Conservation (phyloP, 2,329 filamentous ascomycete genomes). For the Aspergillus calidoustus region DNA sequence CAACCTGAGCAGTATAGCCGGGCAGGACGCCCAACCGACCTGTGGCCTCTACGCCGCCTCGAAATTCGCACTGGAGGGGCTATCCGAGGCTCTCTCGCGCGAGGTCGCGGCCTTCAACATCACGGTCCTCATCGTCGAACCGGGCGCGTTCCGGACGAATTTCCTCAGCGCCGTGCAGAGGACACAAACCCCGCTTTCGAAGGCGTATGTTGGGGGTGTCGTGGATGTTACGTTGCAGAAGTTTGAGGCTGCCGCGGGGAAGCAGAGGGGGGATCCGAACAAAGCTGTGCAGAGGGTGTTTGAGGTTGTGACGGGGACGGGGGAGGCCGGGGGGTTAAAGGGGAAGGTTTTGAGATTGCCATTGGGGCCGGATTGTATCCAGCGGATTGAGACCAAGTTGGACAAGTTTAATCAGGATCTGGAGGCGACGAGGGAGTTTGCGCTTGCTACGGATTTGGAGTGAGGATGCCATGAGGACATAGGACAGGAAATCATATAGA, state of each 20-base stretch:
- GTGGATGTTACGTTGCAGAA: conserved; percentile 33
- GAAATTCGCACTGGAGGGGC: conserved; percentile 49
- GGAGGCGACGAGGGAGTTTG: conserved; percentile 12
- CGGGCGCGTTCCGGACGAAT: conserved; percentile 49
- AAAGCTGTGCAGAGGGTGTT: conserved; percentile 43
- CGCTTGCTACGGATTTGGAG: conserved; percentile 15
- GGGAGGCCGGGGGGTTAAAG: conserved; percentile 36
- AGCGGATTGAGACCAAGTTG: conserved; percentile 27
- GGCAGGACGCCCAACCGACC: conserved; percentile 45
- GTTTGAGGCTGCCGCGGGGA: conserved; percentile 15
- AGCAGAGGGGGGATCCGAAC: conserved; percentile 26
- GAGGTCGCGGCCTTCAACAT: conserved; percentile 46
- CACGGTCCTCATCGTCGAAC: conserved; percentile 48
- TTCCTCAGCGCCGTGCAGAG: conserved; percentile 39
- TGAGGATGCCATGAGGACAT: too few relatives aligned
- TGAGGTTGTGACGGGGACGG: conserved; percentile 41
- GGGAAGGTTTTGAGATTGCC: conserved; percentile 43
- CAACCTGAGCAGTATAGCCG: conserved; percentile 55
- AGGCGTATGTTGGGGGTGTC: conserved; percentile 33
- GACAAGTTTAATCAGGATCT: conserved; percentile 13
- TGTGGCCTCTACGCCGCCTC: conserved; percentile 45
- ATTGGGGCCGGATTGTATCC: conserved; percentile 44
- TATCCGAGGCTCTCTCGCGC: conserved; percentile 42
- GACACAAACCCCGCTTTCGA: conserved; percentile 34
- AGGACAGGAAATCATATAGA: too few relatives aligned